These are phyloP conservation scores for Bisporella sp. DNA, from an alignment of 2,329 filamentous ascomycete genomes.

Conservation along the genomic window DNA sequence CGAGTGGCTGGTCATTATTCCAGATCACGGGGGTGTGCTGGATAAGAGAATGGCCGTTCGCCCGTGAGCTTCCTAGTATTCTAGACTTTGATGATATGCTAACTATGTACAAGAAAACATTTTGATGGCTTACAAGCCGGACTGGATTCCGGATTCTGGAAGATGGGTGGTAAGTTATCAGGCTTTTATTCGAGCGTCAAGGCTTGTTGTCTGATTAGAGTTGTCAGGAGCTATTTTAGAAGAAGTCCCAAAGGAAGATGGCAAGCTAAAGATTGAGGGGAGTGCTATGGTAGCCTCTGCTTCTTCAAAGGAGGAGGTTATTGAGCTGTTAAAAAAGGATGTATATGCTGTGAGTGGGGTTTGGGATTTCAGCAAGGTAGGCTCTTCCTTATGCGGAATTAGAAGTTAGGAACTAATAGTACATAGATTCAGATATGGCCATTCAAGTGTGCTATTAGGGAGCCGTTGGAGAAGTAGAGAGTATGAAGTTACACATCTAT, in stretches of 20 bases:
- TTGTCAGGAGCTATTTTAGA: constrained; percentile 58
- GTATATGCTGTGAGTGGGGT: constrained; percentile 66
- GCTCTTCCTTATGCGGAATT: constrained; percentile 2
- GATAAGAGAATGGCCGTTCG: constrained; percentile 57
- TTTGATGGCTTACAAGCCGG: constrained; percentile 39
- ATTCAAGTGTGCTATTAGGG: constrained; percentile 37
- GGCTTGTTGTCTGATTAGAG: background rate
- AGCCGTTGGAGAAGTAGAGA: background rate
- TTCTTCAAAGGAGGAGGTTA: constrained; percentile 60
- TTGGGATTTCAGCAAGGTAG: constrained; percentile 70
- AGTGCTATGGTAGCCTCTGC: constrained; percentile 61
- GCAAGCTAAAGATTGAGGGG: constrained; percentile 47
- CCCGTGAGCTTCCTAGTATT: constrained; percentile 37
- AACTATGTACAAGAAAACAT: constrained; percentile 16
- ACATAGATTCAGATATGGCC: constrained; percentile 42
- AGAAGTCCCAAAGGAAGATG: constrained; percentile 55
- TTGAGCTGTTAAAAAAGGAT: constrained; percentile 61
- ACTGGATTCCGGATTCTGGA: constrained; percentile 47
- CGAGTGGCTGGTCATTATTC: constrained; percentile 64
- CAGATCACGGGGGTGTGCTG: constrained; percentile 54
- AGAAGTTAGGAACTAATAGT: constrained; percentile 2
- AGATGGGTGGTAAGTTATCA: constrained; percentile 44
- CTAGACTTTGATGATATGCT: background rate
- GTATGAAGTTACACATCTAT: too few relatives aligned
- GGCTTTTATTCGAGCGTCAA: background rate